Evolutionary conservation across 1,284 basidiomycete species (phyloP).

Genomic region (Irpex lacteus): DNA sequence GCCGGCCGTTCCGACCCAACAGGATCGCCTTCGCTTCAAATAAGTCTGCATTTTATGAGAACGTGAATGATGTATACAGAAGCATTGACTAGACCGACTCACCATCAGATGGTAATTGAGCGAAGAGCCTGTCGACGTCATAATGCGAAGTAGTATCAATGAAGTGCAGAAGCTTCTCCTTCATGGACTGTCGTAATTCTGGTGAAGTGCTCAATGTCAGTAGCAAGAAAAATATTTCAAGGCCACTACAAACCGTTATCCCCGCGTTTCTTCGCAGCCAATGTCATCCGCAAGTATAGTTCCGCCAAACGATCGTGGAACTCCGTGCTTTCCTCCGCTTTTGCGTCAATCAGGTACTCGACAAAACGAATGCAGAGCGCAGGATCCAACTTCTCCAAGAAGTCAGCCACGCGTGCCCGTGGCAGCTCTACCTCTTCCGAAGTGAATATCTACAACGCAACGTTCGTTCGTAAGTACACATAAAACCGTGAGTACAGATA

Average conservation of each 20-base stretch:
- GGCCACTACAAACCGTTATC: conserved; percentile 43
- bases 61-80: neutral
- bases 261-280: conserved; percentile 49
- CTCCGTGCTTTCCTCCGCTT: conserved; percentile 62
- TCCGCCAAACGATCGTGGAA: conserved; percentile 91
- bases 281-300: conserved; percentile 73
- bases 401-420: conserved; percentile 70
- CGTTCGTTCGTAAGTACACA: neutral
- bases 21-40: conserved; percentile 89
- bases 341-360: conserved; percentile 81
- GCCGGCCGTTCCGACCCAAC: conserved; percentile 85
- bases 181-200: conserved; percentile 48
- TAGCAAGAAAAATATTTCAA: neutral
- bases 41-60: conserved; percentile 44
- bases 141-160: conserved; percentile 74
- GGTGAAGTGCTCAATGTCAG: conserved; percentile 8
- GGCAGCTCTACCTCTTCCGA: conserved; percentile 92
- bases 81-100: conserved; percentile 12
- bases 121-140: conserved; percentile 78
- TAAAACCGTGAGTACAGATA: neutral
- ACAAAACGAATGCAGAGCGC: conserved; percentile 77
- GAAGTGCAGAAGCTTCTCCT: conserved; percentile 75
- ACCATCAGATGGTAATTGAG: conserved; percentile 75
- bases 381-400: conserved; percentile 71
- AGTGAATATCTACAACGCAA: conserved; percentile 75